Evolutionary conservation across 495 filamentous ascomycete species (phyloP), one percentile per base, ranked within the genome.

Genomic region (Peziza echinospora): DNA sequence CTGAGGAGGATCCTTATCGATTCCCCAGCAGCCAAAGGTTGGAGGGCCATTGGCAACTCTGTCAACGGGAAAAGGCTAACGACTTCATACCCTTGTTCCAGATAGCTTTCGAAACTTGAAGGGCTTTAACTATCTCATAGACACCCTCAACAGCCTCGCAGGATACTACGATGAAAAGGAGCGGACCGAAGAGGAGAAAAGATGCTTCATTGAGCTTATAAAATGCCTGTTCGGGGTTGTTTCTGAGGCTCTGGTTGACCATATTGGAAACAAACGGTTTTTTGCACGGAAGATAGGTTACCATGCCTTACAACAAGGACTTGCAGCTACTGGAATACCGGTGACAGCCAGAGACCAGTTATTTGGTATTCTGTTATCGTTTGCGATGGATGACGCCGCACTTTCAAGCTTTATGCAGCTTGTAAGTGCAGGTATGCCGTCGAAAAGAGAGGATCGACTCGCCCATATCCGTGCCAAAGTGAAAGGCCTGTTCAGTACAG

Each of bases 221-320:
- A 78, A 82, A 61, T 72, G 71, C 45, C 63, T 75, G 9, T 67
- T 96, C 34, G 70, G 71, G 46, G 72, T 84, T 11, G 58, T 96
- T 34, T 76, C 80, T 1, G 78, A 84, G 44, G 75, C 77, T 22
- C 71, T 94, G 54, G 73, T 75, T 41, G 75, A 76, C 16, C 85
- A 96, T 62, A 70, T 76, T 48, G 87, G 85, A 10, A 97, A 96
- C 63, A 69, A 76, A 50, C 74, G 79, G 48, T 93, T 86, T 61
- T 96, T 94, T 62, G 72, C 47, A 72, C 86, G 22, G 65, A 76
- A 16, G 74, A 73, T n/a, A 45, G 84, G 84, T 7, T 82, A 80
- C 76, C 65, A 71, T 47, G 73, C 73, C n/a, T 59, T 94, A 47
- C 75, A 89, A 51, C 73, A 79, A 49, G 69, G 77, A 49, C 59